Evolutionary conservation across 306 rosid genomes (phyloP).

Genomic region (Biancaea sappan): DNA sequence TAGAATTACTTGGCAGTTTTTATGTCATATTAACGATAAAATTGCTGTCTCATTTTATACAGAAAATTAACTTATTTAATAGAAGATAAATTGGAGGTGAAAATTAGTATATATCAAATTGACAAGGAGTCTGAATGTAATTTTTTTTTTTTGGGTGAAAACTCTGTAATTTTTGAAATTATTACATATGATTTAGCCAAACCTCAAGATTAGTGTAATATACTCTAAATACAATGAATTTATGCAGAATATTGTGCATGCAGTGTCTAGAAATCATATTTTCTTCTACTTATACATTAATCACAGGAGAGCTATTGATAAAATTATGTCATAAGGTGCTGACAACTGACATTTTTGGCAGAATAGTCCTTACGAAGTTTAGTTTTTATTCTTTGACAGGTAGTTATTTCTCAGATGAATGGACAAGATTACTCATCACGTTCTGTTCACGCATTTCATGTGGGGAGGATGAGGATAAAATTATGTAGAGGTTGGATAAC

Average conservation of each 20-base stretch:
- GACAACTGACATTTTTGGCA: neutral
- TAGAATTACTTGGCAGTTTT: too few relatives aligned
- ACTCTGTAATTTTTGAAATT: too few relatives aligned
- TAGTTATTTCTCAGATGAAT: slow-evolving; percentile 84
- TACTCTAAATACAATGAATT: neutral
- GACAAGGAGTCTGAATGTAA: too few relatives aligned
- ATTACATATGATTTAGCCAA: too few relatives aligned
- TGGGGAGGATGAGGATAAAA: slow-evolving; percentile 95
- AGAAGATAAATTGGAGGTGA: too few relatives aligned
- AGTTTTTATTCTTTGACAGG: slow-evolving; percentile 50
- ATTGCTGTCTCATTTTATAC: too few relatives aligned
- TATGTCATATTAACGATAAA: too few relatives aligned
- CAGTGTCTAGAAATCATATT: neutral
- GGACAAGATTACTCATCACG: slow-evolving; percentile 85
- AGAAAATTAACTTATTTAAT: too few relatives aligned
- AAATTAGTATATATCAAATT: too few relatives aligned
- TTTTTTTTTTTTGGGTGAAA: too few relatives aligned
- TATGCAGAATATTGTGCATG: neutral
- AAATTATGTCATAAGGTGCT: neutral
- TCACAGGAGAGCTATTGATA: neutral
- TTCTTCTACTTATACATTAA: neutral
- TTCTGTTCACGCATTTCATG: slow-evolving; percentile 84
- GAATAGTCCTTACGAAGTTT: slow-evolving; percentile 27
- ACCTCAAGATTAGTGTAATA: too few relatives aligned
- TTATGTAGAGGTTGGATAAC: slow-evolving; percentile 97